Conservation (phyloP, 2,329 filamentous ascomycete species). For the Periconia digitata region DNA sequence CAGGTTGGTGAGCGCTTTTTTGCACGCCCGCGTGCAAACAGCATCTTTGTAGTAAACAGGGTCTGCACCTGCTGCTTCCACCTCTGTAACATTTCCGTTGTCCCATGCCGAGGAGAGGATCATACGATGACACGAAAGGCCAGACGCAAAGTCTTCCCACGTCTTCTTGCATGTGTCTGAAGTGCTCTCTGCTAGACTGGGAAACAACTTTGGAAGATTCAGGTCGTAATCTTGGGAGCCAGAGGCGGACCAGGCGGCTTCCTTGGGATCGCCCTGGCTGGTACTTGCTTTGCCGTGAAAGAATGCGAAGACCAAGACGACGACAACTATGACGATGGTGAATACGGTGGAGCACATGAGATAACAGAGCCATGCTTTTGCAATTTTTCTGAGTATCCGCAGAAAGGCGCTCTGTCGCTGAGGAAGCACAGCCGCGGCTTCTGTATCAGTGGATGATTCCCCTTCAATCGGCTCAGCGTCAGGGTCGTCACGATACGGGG, state of each 20-base stretch:
- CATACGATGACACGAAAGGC: slow-evolving; percentile 10
- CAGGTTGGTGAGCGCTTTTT: not conserved
- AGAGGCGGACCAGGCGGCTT: slow-evolving; percentile 9
- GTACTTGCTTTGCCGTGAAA: not conserved
- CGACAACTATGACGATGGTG: slow-evolving; percentile 5
- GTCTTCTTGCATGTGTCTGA: slow-evolving; percentile 4
- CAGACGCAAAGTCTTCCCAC: slow-evolving; percentile 4
- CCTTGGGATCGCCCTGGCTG: slow-evolving; percentile 1
- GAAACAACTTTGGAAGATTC: slow-evolving; percentile 12
- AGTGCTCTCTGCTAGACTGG: slow-evolving; percentile 9
- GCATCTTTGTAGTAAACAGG: slow-evolving; percentile 7
- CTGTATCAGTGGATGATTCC: not conserved
- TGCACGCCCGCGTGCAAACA: slow-evolving; percentile 7
- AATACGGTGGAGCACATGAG: slow-evolving; percentile 1
- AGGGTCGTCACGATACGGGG: slow-evolving; percentile 15
- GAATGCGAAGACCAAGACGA: not conserved
- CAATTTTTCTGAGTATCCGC: slow-evolving; percentile 1
- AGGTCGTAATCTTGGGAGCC: slow-evolving; percentile 9
- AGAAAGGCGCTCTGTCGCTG: slow-evolving; percentile 1
- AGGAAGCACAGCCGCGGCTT: not conserved
- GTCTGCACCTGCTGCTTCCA: slow-evolving; percentile 3
- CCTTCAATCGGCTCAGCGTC: slow-evolving; percentile 5
- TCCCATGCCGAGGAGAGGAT: slow-evolving; percentile 13
- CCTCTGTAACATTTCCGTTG: slow-evolving; percentile 7
- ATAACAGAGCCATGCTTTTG: slow-evolving; percentile 2